These are phyloP conservation scores for Sphaerulina vaccinii DNA, from an alignment of 2,329 filamentous ascomycete species.

Conservation along the genomic window DNA sequence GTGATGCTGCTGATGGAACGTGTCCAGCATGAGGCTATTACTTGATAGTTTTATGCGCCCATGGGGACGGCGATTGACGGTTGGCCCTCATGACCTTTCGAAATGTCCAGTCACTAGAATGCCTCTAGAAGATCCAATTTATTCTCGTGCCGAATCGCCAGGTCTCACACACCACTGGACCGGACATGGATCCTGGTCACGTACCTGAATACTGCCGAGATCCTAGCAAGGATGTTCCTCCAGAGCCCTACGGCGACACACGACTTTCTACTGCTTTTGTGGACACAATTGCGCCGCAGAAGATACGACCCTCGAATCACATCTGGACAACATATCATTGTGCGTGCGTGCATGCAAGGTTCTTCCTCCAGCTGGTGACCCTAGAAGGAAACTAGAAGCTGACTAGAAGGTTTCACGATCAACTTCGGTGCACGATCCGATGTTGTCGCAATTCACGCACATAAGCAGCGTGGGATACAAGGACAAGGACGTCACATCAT, in stretches of 20 bases:
- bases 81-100: background rate
- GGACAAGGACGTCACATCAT: background rate
- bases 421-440: background rate
- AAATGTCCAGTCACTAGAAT: conserved; percentile 2
- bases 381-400: conserved; percentile 11
- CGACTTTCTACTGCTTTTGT: background rate
- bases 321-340: background rate
- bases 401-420: conserved; percentile 1
- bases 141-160: conserved; percentile 5
- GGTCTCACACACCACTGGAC: conserved; percentile 10
- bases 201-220: conserved; percentile 5
- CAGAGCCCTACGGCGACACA: background rate
- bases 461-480: background rate
- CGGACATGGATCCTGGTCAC: background rate
- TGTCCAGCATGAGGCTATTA: conserved; percentile 15
- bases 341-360: background rate
- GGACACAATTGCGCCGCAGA: conserved; percentile 4
- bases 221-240: background rate
- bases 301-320: conserved; percentile 8
- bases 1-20: background rate
- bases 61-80: conserved; percentile 20
- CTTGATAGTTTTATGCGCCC: conserved; percentile 19
- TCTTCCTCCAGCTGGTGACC: background rate
- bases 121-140: conserved; percentile 10
- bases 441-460: background rate